These are phyloP conservation scores for Groenewaldozyma sp. DNA, from an alignment of 1,139 yeast genomes.

Conservation along the genomic window DNA sequence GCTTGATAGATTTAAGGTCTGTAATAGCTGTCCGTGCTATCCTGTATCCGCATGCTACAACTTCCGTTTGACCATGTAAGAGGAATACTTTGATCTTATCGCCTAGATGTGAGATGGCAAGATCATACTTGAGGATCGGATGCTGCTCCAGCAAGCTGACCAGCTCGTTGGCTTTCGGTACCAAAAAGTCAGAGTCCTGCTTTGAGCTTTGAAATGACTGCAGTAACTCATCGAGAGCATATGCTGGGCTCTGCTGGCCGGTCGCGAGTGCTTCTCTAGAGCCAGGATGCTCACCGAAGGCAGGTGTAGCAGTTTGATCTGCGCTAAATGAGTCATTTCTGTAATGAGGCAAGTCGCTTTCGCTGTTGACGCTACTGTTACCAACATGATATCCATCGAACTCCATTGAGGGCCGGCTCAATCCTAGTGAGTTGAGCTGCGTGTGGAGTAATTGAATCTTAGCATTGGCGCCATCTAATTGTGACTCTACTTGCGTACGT, in stretches of 20 bases:
- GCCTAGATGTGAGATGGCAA: conserved; percentile 54
- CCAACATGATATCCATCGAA: background rate
- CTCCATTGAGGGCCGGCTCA: conserved; percentile 1
- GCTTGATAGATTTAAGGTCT: conserved; percentile 41
- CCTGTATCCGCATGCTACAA: conserved; percentile 68
- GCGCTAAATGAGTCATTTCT: background rate
- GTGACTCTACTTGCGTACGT: conserved; percentile 28
- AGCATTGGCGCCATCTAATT: conserved; percentile 32
- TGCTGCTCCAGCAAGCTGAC: conserved; percentile 47
- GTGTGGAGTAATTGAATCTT: conserved; percentile 26
- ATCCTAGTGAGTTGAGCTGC: conserved; percentile 27
- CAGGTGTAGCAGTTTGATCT: background rate
- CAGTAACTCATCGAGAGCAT: conserved; percentile 41
- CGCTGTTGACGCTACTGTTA: background rate
- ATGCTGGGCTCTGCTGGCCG: conserved; percentile 35
- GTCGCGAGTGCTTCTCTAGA: conserved; percentile 7
- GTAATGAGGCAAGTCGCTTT: background rate
- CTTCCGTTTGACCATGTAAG: conserved; percentile 49
- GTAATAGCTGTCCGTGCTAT: conserved; percentile 57
- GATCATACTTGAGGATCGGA: conserved; percentile 56
- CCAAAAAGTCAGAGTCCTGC: conserved; percentile 40
- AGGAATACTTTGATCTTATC: conserved; percentile 52
- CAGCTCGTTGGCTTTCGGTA: conserved; percentile 55
- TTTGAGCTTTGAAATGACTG: conserved; percentile 40
- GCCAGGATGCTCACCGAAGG: too few relatives aligned